Evolutionary conservation across 768 basidiomycete genomes (phyloP).

Genomic region (Pholiota microspora): DNA sequence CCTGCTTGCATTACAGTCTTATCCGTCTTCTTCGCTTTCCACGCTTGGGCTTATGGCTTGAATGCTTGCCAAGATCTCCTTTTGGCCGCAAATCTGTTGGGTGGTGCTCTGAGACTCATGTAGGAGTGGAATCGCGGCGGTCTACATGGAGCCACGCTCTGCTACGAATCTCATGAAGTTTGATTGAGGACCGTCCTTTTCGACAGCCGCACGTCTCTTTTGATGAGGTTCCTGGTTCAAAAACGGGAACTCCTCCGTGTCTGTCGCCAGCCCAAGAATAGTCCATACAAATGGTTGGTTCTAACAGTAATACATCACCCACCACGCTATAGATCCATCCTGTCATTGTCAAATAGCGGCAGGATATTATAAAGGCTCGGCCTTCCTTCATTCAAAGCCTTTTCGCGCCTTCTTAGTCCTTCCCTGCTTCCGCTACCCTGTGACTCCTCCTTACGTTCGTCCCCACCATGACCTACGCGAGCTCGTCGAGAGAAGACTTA

Average conservation of each 20-base stretch:
- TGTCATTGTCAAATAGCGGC: neutral
- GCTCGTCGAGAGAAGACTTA: neutral
- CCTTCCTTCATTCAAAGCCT: conserved; percentile 2
- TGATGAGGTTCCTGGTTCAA: conserved; percentile 1
- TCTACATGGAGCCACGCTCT: neutral
- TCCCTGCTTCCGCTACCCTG: neutral
- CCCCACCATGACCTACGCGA: neutral
- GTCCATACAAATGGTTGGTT: neutral
- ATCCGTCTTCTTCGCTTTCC: neutral
- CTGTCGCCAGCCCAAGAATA: conserved; percentile 5
- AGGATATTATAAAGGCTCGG: conserved; percentile 3
- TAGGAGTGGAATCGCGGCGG: neutral
- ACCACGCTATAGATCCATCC: neutral
- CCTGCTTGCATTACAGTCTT: neutral
- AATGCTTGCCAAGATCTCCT: neutral
- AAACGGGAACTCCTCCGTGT: neutral
- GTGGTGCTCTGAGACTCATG: neutral
- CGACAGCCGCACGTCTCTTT: conserved; percentile 2
- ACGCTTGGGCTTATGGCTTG: neutral
- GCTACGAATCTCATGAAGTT: neutral
- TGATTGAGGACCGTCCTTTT: conserved; percentile 1
- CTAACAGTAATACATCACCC: neutral
- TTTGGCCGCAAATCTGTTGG: neutral
- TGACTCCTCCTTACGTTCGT: neutral
- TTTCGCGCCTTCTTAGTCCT: conserved; percentile 3